These are phyloP conservation scores for Tylopilus sp. DNA, from an alignment of 1,284 basidiomycete genomes.

Conservation along the genomic window DNA sequence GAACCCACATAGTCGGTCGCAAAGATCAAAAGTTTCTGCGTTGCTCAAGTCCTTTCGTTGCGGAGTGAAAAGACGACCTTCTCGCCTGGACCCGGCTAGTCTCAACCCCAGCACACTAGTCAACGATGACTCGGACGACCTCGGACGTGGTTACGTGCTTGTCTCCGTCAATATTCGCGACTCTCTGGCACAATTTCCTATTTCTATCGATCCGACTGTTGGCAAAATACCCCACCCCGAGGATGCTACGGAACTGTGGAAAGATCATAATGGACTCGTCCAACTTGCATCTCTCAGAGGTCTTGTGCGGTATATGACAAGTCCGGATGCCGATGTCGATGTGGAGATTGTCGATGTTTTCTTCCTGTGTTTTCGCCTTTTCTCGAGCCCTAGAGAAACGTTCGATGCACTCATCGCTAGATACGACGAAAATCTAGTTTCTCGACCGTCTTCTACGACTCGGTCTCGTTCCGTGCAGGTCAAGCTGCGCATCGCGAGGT, in stretches of 20 bases:
- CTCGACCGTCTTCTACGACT: conserved; percentile 36
- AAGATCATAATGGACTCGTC: conserved; percentile 26
- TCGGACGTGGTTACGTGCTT: conserved; percentile 19
- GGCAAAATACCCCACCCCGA: conserved; percentile 27
- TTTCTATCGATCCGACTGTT: conserved; percentile 17
- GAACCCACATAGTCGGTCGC: conserved; percentile 2
- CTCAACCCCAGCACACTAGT: conserved; percentile 23
- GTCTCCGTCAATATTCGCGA: conserved; percentile 28
- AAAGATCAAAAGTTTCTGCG: conserved; percentile 10
- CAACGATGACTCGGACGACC: conserved; percentile 14
- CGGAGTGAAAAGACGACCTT: conserved; percentile 6
- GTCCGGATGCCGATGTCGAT: conserved; percentile 37
- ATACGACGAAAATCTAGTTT: conserved; percentile 46
- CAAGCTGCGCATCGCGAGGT: conserved; percentile 61
- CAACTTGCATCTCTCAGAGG: conserved; percentile 41
- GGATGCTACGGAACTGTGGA: conserved; percentile 28
- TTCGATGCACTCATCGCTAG: conserved; percentile 54
- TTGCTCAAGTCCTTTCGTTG: conserved; percentile 20
- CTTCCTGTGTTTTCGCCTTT: conserved; percentile 75
- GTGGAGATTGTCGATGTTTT: conserved; percentile 50
- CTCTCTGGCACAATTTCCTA: conserved; percentile 31
- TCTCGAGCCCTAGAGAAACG: conserved; percentile 57
- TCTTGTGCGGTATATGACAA: conserved; percentile 48
- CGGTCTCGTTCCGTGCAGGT: conserved; percentile 48
- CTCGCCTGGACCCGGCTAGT: conserved; percentile 8